These are phyloP conservation scores for Leishmania martiniquensis DNA, from an alignment of 208 protist genomes.

Conservation along the genomic window DNA sequence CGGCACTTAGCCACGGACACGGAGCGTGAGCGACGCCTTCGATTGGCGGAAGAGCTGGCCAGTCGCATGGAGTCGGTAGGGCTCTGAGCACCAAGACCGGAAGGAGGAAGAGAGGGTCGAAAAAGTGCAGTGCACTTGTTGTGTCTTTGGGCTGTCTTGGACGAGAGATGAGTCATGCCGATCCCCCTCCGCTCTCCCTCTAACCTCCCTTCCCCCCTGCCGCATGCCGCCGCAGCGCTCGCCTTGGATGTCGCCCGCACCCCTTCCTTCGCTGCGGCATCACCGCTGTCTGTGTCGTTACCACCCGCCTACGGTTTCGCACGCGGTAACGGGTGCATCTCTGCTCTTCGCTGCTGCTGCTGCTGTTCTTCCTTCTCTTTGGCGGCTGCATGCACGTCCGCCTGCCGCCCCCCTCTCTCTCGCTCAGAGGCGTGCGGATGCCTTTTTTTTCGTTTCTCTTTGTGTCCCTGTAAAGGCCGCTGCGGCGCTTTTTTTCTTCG, in stretches of 20 bases:
- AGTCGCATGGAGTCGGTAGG: slow-evolving; percentile 3
- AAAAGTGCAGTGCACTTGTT: not conserved
- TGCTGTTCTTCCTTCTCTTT: no score
- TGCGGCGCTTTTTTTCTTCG: no score
- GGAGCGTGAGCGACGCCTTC: slow-evolving; percentile 19
- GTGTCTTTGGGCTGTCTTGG: not conserved
- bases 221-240: not conserved
- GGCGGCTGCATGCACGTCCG: no score
- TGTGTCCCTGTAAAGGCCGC: no score
- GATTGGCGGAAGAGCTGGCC: slow-evolving; percentile 10
- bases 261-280: no score
- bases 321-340: no score
- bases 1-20: not conserved
- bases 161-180: not conserved
- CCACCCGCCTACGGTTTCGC: no score
- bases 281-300: no score
- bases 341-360: no score
- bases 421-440: no score
- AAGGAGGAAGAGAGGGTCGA: not conserved
- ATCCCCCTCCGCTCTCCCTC: not conserved
- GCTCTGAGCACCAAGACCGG: not conserved
- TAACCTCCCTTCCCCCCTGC: not conserved
- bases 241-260: not conserved
- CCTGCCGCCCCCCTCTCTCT: no score
- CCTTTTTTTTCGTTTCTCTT: no score